Evolutionary conservation across 202 grass and related monocot species (phyloP).

Genomic region (Thinopyrum obtusiflorum): DNA sequence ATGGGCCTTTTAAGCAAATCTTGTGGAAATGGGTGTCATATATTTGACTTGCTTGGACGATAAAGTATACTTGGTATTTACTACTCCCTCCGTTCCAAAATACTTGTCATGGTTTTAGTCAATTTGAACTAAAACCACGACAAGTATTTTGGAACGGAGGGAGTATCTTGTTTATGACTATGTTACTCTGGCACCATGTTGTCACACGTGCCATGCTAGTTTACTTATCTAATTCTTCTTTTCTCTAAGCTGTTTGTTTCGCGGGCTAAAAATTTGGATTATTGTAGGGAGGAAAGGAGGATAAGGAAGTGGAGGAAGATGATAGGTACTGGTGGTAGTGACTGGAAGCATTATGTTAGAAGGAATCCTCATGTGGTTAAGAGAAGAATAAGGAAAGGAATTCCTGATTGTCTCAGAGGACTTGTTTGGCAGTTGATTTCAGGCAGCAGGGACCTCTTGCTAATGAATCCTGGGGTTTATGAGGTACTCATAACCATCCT

Average conservation of each 20-base stretch:
- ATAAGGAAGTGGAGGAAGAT: constrained; percentile 92
- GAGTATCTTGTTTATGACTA: constrained; percentile 1
- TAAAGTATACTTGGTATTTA: constrained; percentile 43
- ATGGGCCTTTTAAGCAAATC: background rate
- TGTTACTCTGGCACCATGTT: constrained; percentile 39
- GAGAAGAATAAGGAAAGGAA: constrained; percentile 84
- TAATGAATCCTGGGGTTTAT: constrained; percentile 88
- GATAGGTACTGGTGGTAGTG: constrained; percentile 71
- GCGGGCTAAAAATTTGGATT: background rate
- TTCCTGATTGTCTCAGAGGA: constrained; percentile 97
- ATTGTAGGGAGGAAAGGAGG: constrained; percentile 54
- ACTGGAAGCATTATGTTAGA: constrained; percentile 95
- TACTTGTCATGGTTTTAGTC: too few relatives aligned
- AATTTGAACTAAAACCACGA: too few relatives aligned
- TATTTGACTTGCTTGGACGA: constrained; percentile 37
- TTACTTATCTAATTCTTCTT: constrained; percentile 43
- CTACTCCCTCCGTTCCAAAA: background rate
- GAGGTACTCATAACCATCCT: constrained; percentile 50
- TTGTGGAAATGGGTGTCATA: constrained; percentile 28
- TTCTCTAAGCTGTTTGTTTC: background rate
- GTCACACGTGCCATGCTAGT: constrained; percentile 25
- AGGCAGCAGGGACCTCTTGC: constrained; percentile 84
- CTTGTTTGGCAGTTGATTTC: constrained; percentile 98
- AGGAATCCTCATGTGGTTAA: constrained; percentile 89
- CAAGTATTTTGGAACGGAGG: too few relatives aligned